Evolutionary conservation across 768 basidiomycete genomes (phyloP), one percentile per base, ranked within the genome.

Genomic region (Coprinopsis strossmayeri): DNA sequence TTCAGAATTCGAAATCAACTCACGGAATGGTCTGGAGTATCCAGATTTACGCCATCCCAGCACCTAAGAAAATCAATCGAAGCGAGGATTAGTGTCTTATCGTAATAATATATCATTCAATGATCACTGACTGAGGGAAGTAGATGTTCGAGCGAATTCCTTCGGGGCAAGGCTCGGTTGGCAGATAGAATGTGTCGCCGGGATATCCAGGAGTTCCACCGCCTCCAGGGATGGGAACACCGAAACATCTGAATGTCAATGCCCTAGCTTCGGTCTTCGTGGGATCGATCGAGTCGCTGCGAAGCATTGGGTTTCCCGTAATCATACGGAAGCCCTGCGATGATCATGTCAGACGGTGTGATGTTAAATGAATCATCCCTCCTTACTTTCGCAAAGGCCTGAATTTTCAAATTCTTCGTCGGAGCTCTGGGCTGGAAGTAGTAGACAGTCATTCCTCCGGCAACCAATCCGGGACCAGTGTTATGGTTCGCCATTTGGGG

Each of bases 91-190:
- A n/a, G n/a, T n/a, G n/a, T n/a, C n/a, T 20, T 26, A 26, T 24
- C 12, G 30, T 18, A 4, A 13, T 20, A 13, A 30, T 13, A 9
- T 20, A 37, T 17, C 3, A 17, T 32, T n/a, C n/a, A 20, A 32
- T 4, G 27, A 4, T 17, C 25, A 25, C 48, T 23, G 13, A 51
- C 50, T 51, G 50, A 40, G 50, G 50, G 43, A 51, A 51, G 45
- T 39, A 51, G 21, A 51, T 51, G 30, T 51, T 51, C 4, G 50
- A 51, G 12, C 50, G 44, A 21, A 51, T 51, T 3, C 50, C 50
- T 20, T 41, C 50, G 11, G 5, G 25, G 25, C 50, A 51, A 9
- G 42, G 43, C 27, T 25, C 46, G 35, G 37, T 39, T 2, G 45
- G 50, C 11, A 51, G 34, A 24, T 50, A 32, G 34, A 44, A 44